Evolutionary conservation across 2,329 filamentous ascomycete species (phyloP), one percentile per base, ranked within the genome.

Genomic region (Pseudocercospora eumusae): DNA sequence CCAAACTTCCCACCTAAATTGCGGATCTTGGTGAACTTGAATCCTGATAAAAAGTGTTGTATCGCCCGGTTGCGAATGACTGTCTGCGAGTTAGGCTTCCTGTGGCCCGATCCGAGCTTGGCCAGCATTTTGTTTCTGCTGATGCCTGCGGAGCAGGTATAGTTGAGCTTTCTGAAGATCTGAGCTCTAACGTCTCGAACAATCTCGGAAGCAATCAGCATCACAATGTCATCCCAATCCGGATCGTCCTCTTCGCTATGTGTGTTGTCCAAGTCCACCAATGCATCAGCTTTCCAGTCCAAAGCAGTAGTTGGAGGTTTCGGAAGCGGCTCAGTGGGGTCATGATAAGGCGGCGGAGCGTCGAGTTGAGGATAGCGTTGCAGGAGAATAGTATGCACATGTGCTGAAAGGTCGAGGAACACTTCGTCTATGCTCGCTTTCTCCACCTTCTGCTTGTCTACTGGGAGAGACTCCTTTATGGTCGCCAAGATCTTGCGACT

Each of bases 361-460:
- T 75, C 74, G 55, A 98, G 77, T 74, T 95, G 88, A 0, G 91
- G 87, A 75, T 92, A 96, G 56, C 90, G 81, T 68, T 90, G 82
- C 44, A 96, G 76, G 54, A 99, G 78, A 27, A 90, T 81, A 1
- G 83, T 82, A 75, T 96, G 90, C 2, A 97, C 84, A 64, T 97
- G 89, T 0, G 89, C 88, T 9, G 92, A 96, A 55, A 99, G 77
- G 76, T 99, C 95, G 63, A 98, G 80, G 73, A 97, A 99, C 8
- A 97, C 92, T 76, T 99, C 95, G 74, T 99, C 95, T 59, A 98
- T 90, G 71, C 92, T 89, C 18, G 93, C 95, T 75, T 98, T 99
- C 79, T 99, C 93, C 49, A 97, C 86, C 70, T 83, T 86, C 73
- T 92, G 90, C 64, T 87, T 74, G 0, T 82, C 74, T 18, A 79